Percentiles rank a stretch among this genome's conserved stretches.
These are phyloP conservation scores for Exophiala calicioides DNA, from an alignment of 2,329 filamentous ascomycete species.

Conservation along the genomic window DNA sequence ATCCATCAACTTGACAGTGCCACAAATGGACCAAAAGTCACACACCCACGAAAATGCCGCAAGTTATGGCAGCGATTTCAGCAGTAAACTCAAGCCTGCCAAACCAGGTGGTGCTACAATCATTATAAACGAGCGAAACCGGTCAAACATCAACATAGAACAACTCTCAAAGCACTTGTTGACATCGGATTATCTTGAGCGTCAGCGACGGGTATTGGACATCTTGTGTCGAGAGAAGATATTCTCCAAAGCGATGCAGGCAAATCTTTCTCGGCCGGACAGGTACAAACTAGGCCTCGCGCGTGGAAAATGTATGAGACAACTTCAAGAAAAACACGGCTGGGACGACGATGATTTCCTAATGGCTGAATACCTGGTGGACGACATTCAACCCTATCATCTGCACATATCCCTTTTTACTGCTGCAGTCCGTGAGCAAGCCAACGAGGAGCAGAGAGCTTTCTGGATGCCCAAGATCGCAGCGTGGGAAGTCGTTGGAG, in stretches of 20 bases:
- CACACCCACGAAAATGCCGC: background rate
- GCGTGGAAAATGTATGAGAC: slow-evolving; percentile 51
- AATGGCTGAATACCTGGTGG: slow-evolving; percentile 54
- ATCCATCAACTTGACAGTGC: too few relatives aligned
- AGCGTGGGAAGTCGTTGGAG: slow-evolving; percentile 52
- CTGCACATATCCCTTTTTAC: slow-evolving; percentile 55
- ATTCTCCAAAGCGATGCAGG: slow-evolving; percentile 51
- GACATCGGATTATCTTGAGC: slow-evolving; percentile 45
- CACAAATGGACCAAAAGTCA: background rate
- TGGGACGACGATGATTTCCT: slow-evolving; percentile 52
- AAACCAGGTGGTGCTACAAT: slow-evolving; percentile 45
- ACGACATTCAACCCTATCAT: slow-evolving; percentile 55
- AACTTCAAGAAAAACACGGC: slow-evolving; percentile 45
- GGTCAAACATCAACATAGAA: slow-evolving; percentile 45
- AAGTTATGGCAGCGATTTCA: slow-evolving; percentile 43
- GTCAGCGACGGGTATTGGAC: slow-evolving; percentile 49
- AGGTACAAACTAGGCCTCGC: slow-evolving; percentile 54
- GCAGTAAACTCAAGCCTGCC: slow-evolving; percentile 50
- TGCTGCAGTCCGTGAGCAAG: slow-evolving; percentile 53
- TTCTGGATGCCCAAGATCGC: slow-evolving; percentile 53
- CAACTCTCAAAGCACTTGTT: slow-evolving; percentile 50
- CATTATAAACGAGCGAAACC: slow-evolving; percentile 45
- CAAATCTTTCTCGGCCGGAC: slow-evolving; percentile 53
- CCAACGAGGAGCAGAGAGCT: slow-evolving; percentile 46
- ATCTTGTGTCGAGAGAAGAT: slow-evolving; percentile 48